Base-by-base conservation (phyloP, 345 rosid genomes). In the Angophora floribunda region DNA sequence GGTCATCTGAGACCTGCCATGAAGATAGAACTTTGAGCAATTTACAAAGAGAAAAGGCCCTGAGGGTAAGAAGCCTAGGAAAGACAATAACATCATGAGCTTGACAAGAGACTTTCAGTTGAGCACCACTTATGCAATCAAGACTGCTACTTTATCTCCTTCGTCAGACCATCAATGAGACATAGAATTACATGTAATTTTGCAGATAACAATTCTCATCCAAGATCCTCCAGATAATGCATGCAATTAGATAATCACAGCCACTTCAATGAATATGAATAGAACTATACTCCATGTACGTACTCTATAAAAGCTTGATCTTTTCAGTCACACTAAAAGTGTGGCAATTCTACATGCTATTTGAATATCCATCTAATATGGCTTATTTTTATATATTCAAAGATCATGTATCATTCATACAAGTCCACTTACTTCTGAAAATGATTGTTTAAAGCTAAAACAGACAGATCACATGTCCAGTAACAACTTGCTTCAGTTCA, bases 1-100 rank as follows among this genome's bases (percentile, higher is more conserved):
- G 89, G 89, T 89, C 88, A 89, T 85, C 80, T 86, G 93, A 93
- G 82, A 94, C 95, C 98, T 96, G 91, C 84, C 52, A 87, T 51
- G 52, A 41, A 85, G 65, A 85, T 30, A 55, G 15, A 30, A 55
- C 16, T n/a, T 32, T 55, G 61, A 85, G 59, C 16, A 52, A 51
- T 52, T 85, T 11, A 87, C n/a, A 26, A 88, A 53, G 51, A 51
- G 63, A 89, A 88, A 75, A 9, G 49, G 49, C 49, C 49, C 82
- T 4, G 12, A 41, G 82, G 21, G 7, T 51, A 86, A 91, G 61
- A 28, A 88, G 28, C 50, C 44, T 84, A 63, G 22, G 85, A 52
- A 85, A 26, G 75, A 63, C 24, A 82, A 52, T 78, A 53, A 57
- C 10, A 82, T 89, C 44, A 52, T 19, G 4, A 75, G 82, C 44